Percentiles rank a stretch among this genome's conserved stretches.
These are phyloP conservation scores for Verbena officinalis DNA, from an alignment of 257 asterid species.

Conservation along the genomic window DNA sequence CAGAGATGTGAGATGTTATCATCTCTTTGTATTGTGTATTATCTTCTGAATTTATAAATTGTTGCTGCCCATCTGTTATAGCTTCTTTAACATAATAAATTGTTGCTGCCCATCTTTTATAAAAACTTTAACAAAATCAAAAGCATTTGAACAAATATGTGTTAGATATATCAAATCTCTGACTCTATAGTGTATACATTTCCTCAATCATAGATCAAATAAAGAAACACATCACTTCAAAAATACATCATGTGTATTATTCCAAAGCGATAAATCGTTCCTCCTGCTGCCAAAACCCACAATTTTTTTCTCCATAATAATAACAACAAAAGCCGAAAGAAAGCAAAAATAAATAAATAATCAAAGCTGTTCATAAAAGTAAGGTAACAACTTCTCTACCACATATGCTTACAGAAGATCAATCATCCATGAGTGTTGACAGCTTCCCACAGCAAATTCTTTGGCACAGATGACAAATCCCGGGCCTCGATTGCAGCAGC, in stretches of 20 bases:
- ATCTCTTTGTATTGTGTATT: too few relatives aligned
- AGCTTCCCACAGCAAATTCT: constrained; percentile 90
- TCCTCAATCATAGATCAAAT: too few relatives aligned
- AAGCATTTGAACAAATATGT: too few relatives aligned
- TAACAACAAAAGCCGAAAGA: neutral
- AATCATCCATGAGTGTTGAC: constrained; percentile 79
- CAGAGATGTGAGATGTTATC: too few relatives aligned
- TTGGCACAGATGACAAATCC: constrained; percentile 52
- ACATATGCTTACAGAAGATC: too few relatives aligned
- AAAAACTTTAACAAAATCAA: too few relatives aligned
- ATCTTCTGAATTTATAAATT: too few relatives aligned
- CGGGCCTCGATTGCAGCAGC: constrained; percentile 79
- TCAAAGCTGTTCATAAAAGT: neutral
- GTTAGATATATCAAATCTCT: too few relatives aligned
- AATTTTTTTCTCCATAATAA: neutral
- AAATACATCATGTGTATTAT: neutral
- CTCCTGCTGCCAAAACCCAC: constrained; percentile 6
- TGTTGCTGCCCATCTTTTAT: too few relatives aligned
- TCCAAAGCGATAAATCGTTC: neutral
- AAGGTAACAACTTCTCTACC: neutral
- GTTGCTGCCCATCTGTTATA: too few relatives aligned
- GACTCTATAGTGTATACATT: too few relatives aligned
- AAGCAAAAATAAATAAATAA: neutral
- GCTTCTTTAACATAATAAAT: too few relatives aligned
- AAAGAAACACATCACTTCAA: neutral